Evolutionary conservation across 768 basidiomycete genomes (phyloP).

Genomic region (Pulveroboletus sp.): DNA sequence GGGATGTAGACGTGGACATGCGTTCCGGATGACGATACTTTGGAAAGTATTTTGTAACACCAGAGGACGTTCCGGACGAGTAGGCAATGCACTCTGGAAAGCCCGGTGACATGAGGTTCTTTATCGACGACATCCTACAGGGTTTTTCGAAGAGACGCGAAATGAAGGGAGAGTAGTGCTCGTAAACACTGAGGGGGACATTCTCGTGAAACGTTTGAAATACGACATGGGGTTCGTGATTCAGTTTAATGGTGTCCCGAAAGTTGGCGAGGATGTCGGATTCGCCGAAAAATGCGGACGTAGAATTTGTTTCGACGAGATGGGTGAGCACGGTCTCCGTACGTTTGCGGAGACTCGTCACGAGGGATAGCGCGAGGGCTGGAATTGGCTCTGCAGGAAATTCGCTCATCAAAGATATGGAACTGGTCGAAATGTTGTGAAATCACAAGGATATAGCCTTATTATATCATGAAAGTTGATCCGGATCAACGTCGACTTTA

Average conservation of each 20-base stretch:
- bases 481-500: too few relatives aligned
- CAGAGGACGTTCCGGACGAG: constrained; percentile 18
- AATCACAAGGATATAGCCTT: too few relatives aligned
- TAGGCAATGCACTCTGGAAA: constrained; percentile 23
- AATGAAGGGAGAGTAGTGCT: constrained; percentile 9
- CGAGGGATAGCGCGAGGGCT: not conserved
- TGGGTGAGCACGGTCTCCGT: constrained; percentile 22
- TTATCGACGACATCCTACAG: constrained; percentile 14
- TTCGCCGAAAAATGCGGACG: constrained; percentile 15
- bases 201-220: constrained; percentile 10
- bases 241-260: constrained; percentile 3
- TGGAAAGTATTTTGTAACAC: constrained; percentile 15
- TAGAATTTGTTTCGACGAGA: constrained; percentile 19
- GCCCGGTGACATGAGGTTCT: constrained; percentile 22
- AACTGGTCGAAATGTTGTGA: too few relatives aligned
- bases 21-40: constrained; percentile 22
- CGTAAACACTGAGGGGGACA: not conserved
- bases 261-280: constrained; percentile 13
- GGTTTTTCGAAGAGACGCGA: constrained; percentile 20
- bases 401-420: too few relatives aligned
- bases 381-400: too few relatives aligned
- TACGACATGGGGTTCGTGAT: not conserved
- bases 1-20: constrained; percentile 15
- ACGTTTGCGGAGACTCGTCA: constrained; percentile 16
- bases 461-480: too few relatives aligned